Conservation (phyloP, 306 rosid genomes). For the Quercus berberidifolia region DNA sequence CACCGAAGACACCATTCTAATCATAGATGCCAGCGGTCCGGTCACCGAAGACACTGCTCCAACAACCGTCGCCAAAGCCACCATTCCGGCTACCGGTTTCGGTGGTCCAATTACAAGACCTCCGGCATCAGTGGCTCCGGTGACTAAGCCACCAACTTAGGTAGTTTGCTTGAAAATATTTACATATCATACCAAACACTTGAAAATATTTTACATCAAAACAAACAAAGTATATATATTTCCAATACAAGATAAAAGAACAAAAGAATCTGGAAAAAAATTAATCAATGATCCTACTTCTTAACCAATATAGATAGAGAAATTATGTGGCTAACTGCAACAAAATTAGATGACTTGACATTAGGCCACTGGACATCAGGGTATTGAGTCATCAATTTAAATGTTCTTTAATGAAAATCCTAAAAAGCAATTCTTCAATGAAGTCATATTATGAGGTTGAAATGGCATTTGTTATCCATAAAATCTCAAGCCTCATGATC, state of each 20-base stretch:
- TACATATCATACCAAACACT: too few species aligned
- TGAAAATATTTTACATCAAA: too few species aligned
- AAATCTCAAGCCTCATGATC: background rate
- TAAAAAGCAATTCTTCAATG: background rate
- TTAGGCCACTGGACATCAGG: background rate
- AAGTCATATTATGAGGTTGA: background rate
- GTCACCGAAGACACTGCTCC: too few species aligned
- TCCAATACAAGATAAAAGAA: background rate
- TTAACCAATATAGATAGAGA: background rate
- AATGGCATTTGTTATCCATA: background rate
- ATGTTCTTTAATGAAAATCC: background rate
- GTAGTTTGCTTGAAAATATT: too few species aligned
- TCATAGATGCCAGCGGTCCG: too few species aligned
- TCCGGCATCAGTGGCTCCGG: too few species aligned
- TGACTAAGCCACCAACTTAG: too few species aligned
- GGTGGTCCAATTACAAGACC: too few species aligned
- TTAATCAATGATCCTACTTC: background rate
- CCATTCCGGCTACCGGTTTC: too few species aligned
- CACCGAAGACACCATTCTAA: too few species aligned
- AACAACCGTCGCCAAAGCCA: too few species aligned
- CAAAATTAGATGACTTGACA: background rate
- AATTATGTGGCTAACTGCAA: background rate
- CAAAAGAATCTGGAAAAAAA: background rate
- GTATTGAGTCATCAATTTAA: background rate
- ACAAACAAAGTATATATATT: too few species aligned